Evolutionary conservation across 805 yeast genomes (phyloP), one percentile per base, ranked within the genome.

Genomic region (Priceomyces castillae): DNA sequence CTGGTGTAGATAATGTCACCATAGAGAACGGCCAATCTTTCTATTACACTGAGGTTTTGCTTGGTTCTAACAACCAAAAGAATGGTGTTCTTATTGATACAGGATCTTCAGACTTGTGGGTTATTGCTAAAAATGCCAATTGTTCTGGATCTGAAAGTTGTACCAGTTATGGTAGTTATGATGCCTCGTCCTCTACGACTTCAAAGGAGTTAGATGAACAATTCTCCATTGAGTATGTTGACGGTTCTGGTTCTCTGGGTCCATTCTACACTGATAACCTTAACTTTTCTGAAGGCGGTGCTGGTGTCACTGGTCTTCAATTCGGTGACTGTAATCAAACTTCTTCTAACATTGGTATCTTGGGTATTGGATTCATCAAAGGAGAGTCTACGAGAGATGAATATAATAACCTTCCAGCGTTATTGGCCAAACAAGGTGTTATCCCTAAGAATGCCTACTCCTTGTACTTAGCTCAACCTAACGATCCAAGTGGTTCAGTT

Each of bases 401-500:
- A 7, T 70, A 70, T 48, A 51, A 53, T 41, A 70, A 68, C 46
- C 48, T 68, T 22, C 76, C 76, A 3, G 46, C 49, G 23, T 53
- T 56, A 15, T 57, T 71, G 55, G 61, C 61, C 44, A 43, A 53
- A 2, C 57, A 58, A 40, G 75, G 76, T 5, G 44, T 50, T 40
- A 68, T 67, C 49, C 50, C 64, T 30, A 65, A 61, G 46, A 49
- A 50, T 34, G 66, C 67, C 23, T 70, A 69, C 53, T 66, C 72
- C n/a, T 59, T 70, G 42, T 69, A 60, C 52, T 62, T 70, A 56
- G 51, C 57, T 39, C 37, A 52, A 1, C 40, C 46, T 2, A 53
- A 49, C 26, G 61, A 52, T 16, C 33, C 42, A 11, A 40, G 49
- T 5, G 72, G 72, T 6, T 38, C 55, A 9, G 44, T 62, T 16